Conservation (phyloP, 805 yeast genomes). For the Candida chilensis region DNA sequence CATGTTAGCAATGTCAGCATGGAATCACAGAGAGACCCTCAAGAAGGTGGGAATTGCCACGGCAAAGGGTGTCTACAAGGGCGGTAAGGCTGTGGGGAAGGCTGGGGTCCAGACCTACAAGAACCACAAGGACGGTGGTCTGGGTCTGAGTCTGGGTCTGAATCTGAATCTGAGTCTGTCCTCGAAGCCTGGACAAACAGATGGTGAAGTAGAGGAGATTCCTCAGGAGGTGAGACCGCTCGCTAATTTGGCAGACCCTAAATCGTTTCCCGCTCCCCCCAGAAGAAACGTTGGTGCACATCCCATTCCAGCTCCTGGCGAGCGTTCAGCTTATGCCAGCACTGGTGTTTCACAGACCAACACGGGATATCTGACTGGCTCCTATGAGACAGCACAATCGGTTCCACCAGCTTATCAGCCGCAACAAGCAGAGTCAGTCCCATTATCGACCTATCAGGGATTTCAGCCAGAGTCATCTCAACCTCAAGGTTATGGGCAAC, state of each 20-base stretch:
- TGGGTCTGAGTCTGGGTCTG: too few species aligned
- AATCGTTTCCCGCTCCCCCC: constrained; percentile 30
- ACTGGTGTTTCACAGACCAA: too few species aligned
- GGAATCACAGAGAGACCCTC: constrained; percentile 41
- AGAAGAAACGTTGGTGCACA: constrained; percentile 16
- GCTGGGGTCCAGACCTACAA: constrained; percentile 45
- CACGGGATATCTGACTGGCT: too few species aligned
- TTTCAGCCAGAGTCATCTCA: too few species aligned
- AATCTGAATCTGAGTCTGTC: too few species aligned
- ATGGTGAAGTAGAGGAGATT: constrained; percentile 6
- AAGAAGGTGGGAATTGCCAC: constrained; percentile 40
- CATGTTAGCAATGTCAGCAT: too few species aligned
- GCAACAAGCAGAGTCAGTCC: too few species aligned
- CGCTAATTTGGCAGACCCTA: constrained; percentile 13
- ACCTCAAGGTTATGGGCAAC: constrained; percentile 3
- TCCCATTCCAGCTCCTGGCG: constrained; percentile 8
- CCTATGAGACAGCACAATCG: too few species aligned
- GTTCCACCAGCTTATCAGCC: constrained; percentile 3
- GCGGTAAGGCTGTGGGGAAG: constrained; percentile 36
- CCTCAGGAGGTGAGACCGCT: constrained; percentile 9
- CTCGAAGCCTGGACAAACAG: constrained; percentile 4
- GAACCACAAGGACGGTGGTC: constrained; percentile 18
- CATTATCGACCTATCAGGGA: too few species aligned
- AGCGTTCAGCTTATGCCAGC: constrained; percentile 5
- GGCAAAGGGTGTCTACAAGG: constrained; percentile 40